phyloP scores from a whole-genome alignment of 2,329 filamentous ascomycete genomes.

The Aspergillus caelatus region DNA sequence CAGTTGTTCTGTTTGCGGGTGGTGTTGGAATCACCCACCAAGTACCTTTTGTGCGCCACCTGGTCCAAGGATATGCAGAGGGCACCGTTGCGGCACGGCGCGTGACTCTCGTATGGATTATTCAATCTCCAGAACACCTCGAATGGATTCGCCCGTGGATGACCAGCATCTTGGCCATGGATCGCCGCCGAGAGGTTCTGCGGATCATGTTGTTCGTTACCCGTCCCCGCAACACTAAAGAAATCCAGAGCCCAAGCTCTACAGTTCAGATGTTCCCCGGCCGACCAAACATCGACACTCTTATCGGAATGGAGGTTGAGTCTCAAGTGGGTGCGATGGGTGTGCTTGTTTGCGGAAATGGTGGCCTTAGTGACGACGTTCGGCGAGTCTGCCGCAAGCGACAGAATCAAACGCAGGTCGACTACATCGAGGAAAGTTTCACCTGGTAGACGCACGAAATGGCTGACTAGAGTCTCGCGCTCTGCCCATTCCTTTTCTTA shows the following conservation, averaged over 20 bases:
- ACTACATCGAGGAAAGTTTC: conserved; percentile 79
- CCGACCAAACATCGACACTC: conserved; percentile 75
- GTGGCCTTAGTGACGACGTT: conserved; percentile 75
- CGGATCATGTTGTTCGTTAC: conserved; percentile 90
- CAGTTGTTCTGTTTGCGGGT: conserved; percentile 85
- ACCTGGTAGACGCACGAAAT: conserved; percentile 40
- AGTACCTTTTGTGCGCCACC: conserved; percentile 80
- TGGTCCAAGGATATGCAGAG: conserved; percentile 69
- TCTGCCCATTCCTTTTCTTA: background rate
- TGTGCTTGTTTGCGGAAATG: conserved; percentile 78
- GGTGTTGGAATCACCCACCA: conserved; percentile 96
- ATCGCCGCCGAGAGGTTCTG: conserved; percentile 77
- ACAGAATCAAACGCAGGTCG: conserved; percentile 63
- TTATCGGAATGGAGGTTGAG: conserved; percentile 80
- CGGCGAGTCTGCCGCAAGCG: conserved; percentile 68
- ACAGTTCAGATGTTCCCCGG: conserved; percentile 93
- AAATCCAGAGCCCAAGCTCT: conserved; percentile 73
- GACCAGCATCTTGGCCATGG: conserved; percentile 75
- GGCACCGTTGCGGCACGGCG: conserved; percentile 78
- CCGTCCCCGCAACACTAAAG: conserved; percentile 77
- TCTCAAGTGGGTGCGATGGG: conserved; percentile 86
- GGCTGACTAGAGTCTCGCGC: background rate
- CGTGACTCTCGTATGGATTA: conserved; percentile 86
- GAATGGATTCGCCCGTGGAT: conserved; percentile 93
- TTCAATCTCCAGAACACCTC: conserved; percentile 83